A percentile compares a stretch with the other conserved stretches of the same genome.
These are phyloP conservation scores for Colletotrichum incanum DNA, from an alignment of 2,329 filamentous ascomycete species.

Conservation along the genomic window DNA sequence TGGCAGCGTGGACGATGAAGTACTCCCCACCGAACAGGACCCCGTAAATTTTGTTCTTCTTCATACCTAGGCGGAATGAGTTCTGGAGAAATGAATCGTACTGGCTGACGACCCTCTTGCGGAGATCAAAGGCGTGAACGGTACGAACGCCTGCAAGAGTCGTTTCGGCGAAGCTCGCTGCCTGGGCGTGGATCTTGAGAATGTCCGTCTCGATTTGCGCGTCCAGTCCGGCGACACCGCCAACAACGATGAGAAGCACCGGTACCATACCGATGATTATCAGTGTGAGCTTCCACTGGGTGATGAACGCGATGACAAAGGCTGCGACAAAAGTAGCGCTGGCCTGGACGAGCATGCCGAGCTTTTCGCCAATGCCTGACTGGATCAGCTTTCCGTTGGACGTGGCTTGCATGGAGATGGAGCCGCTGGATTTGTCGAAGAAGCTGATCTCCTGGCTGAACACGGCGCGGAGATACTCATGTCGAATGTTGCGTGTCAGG, in stretches of 20 bases:
- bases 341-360: constrained; percentile 21
- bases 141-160: constrained; percentile 39
- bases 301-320: constrained; percentile 31
- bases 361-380: constrained; percentile 26
- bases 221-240: background rate
- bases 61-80: constrained; percentile 48
- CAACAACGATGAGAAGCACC: constrained; percentile 5
- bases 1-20: constrained; percentile 56
- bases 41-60: constrained; percentile 48
- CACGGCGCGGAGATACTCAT: constrained; percentile 60
- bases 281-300: constrained; percentile 33
- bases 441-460: constrained; percentile 60
- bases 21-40: constrained; percentile 54
- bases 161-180: constrained; percentile 49
- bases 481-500: constrained; percentile 58
- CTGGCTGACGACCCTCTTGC: constrained; percentile 30
- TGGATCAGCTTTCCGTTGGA: constrained; percentile 34
- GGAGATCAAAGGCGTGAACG: constrained; percentile 40
- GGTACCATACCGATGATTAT: constrained; percentile 24
- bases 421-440: constrained; percentile 53
- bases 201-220: constrained; percentile 45
- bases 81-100: constrained; percentile 19
- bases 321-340: constrained; percentile 25
- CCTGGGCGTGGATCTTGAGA: constrained; percentile 47
- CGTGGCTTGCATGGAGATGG: constrained; percentile 31